These are phyloP conservation scores for Candida golubevii DNA, from an alignment of 805 yeast genomes.

Conservation along the genomic window DNA sequence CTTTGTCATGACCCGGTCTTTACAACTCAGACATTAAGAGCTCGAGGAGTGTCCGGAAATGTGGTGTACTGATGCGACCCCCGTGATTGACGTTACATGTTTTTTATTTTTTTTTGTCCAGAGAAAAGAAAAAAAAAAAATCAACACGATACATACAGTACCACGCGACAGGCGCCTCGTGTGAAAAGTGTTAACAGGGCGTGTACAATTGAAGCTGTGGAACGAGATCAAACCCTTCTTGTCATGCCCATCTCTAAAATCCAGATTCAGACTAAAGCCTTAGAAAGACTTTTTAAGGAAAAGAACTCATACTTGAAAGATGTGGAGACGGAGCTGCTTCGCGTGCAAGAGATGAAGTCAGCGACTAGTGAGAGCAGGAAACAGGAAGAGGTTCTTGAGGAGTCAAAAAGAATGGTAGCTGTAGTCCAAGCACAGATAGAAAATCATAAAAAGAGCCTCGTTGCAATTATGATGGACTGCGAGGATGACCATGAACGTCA, in stretches of 20 bases:
- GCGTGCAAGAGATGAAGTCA: slow-evolving; percentile 44
- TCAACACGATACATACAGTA: not conserved
- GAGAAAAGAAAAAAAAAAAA: not conserved
- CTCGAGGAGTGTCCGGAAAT: too few species aligned
- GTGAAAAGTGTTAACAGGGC: too few species aligned
- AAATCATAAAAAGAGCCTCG: slow-evolving; percentile 36
- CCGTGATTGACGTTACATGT: too few species aligned
- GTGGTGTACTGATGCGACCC: too few species aligned
- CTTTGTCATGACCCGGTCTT: too few species aligned
- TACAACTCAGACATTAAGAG: too few species aligned
- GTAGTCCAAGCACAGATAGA: slow-evolving; percentile 18
- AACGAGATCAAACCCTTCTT: not conserved
- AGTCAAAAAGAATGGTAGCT: slow-evolving; percentile 36
- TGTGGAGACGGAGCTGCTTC: slow-evolving; percentile 46
- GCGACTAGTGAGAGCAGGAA: slow-evolving; percentile 50
- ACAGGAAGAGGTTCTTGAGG: slow-evolving; percentile 34
- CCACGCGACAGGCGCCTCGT: too few species aligned
- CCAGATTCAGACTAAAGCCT: slow-evolving; percentile 67
- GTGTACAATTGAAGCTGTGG: not conserved
- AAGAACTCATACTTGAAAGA: slow-evolving; percentile 58
- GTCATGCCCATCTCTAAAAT: slow-evolving; percentile 65
- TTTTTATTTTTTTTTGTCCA: too few species aligned
- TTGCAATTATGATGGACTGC: slow-evolving; percentile 33
- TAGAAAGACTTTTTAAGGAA: slow-evolving; percentile 66
- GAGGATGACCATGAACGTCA: slow-evolving; percentile 32